Conservation (phyloP, 2,329 filamentous ascomycete genomes). For the Colletotrichum orchidophilum region DNA sequence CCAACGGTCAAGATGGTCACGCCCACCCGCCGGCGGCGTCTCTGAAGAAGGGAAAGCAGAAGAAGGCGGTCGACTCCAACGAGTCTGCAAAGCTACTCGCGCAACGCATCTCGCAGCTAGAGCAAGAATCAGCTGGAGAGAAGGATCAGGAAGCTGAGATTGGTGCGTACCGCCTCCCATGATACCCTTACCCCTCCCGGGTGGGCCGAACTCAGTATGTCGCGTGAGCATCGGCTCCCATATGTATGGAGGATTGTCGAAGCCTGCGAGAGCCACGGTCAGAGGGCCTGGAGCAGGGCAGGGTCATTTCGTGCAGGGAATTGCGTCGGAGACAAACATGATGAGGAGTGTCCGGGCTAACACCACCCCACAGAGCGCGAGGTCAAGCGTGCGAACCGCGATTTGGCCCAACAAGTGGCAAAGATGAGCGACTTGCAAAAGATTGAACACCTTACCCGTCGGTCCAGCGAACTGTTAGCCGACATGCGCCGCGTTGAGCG, state of each 20-base stretch:
- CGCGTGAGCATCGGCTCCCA: slow-evolving; percentile 21
- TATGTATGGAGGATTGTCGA: background rate
- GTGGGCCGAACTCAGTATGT: slow-evolving; percentile 26
- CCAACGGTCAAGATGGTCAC: slow-evolving; percentile 54
- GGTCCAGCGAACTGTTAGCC: slow-evolving; percentile 88
- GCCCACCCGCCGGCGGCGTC: slow-evolving; percentile 52
- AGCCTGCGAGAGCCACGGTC: background rate
- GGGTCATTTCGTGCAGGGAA: background rate
- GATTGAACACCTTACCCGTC: slow-evolving; percentile 88
- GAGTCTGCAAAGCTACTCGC: slow-evolving; percentile 93
- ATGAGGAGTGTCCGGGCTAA: slow-evolving; percentile 37
- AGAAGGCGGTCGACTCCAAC: slow-evolving; percentile 84
- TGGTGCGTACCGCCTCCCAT: slow-evolving; percentile 61
- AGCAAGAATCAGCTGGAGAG: slow-evolving; percentile 91
- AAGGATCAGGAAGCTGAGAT: slow-evolving; percentile 97
- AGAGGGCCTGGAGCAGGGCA: background rate
- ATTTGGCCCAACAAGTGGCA: slow-evolving; percentile 86
- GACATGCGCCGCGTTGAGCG: slow-evolving; percentile 97
- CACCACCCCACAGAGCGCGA: slow-evolving; percentile 80
- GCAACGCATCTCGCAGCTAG: slow-evolving; percentile 93
- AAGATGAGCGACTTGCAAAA: slow-evolving; percentile 94
- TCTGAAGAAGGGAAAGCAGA: slow-evolving; percentile 82
- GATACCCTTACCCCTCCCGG: slow-evolving; percentile 16
- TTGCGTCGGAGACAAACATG: slow-evolving; percentile 18
- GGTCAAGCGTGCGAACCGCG: slow-evolving; percentile 92